A percentile compares a stretch with the other conserved stretches of the same genome.
Evolutionary conservation across 495 filamentous ascomycete genomes (phyloP).

Genomic region (Acidiella bohemica): DNA sequence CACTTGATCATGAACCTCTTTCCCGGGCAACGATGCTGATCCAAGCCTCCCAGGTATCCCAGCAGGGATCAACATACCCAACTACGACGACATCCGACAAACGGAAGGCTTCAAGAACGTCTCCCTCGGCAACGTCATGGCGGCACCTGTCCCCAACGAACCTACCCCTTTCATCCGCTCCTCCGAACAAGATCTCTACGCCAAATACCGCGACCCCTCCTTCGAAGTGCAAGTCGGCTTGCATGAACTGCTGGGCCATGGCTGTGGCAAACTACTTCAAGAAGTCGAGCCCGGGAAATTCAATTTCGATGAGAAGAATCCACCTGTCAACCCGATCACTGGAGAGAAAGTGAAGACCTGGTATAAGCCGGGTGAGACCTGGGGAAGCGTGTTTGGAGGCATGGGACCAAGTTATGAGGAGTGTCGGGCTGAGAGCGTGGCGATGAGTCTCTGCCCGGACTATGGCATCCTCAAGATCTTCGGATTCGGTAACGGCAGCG

Average conservation of each 20-base stretch:
- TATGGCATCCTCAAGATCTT: conserved; percentile 83
- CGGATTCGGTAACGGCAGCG: conserved; percentile 64
- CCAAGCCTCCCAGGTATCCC: conserved; percentile 32
- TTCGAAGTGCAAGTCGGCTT: conserved; percentile 94
- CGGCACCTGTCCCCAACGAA: conserved; percentile 80
- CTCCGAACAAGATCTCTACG: conserved; percentile 60
- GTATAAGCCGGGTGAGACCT: conserved; percentile 91
- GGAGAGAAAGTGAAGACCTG: conserved; percentile 64
- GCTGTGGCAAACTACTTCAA: conserved; percentile 87
- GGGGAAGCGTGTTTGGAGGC: conserved; percentile 81
- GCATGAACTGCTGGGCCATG: conserved; percentile 91
- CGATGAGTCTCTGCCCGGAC: conserved; percentile 84
- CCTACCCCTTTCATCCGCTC: conserved; percentile 74
- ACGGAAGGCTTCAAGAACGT: conserved; percentile 98
- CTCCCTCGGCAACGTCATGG: conserved; percentile 76
- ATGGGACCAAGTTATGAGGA: conserved; percentile 81
- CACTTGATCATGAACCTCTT: no score
- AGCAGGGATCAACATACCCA: conserved; percentile 57
- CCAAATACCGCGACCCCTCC: conserved; percentile 63
- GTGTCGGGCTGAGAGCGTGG: conserved; percentile 73
- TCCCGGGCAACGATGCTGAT: no score
- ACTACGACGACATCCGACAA: conserved; percentile 91
- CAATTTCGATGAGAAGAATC: conserved; percentile 74
- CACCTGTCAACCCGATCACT: conserved; percentile 67
- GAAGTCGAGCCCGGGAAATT: conserved; percentile 67